Base-by-base conservation (phyloP, 208 protist species). In the Trypanosoma congolense region DNA sequence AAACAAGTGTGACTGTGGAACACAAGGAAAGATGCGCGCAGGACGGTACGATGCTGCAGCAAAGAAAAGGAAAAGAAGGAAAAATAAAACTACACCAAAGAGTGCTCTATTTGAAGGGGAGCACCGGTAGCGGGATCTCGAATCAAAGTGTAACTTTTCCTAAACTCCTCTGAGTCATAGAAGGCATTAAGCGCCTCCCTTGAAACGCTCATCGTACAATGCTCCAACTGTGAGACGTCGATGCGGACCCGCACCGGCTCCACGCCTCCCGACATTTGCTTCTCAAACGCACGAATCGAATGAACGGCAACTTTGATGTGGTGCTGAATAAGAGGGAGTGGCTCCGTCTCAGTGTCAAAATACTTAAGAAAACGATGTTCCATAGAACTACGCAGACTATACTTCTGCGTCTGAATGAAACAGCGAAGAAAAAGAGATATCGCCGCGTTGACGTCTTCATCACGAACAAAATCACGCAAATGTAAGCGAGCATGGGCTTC, bases 401-500 rank as follows among this genome's bases (percentile, higher is more conserved):
- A 95, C 65, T 95, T 95, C 47, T 96, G 98, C 22, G 97, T 96
- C 25, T 91, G 80, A 38, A 99, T 98, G 65, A 99, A 99, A 51
- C 93, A 98, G 10, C 97, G 87, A 4, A 99, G 71, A 65, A 99
- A 98, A 9, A 99, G 81, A 3, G 92, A 80, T 47, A 99, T 99
- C 25, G 98, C 98, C 3, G 98, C 82, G 44, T 97, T 97, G 12
- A 99, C 87, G 69, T 99, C 99, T 48, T 98, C 89, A 35, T 98
- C 83, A 3, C 57, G 80, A 2, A 99, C 98, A 61, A 89, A 93
- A 57, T 98, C 88, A 28, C 97, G 84, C 28, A 99, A 82, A 65
- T 99, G 97, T 75, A 99, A 88, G 36, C 92, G 81, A 0, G 98
- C 98, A 69, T 98, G 91, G 0, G 97, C 96, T 83, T 99, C 97